Evolutionary conservation across 305 asterid genomes (phyloP).

Genomic region (Rubia tinctorum): DNA sequence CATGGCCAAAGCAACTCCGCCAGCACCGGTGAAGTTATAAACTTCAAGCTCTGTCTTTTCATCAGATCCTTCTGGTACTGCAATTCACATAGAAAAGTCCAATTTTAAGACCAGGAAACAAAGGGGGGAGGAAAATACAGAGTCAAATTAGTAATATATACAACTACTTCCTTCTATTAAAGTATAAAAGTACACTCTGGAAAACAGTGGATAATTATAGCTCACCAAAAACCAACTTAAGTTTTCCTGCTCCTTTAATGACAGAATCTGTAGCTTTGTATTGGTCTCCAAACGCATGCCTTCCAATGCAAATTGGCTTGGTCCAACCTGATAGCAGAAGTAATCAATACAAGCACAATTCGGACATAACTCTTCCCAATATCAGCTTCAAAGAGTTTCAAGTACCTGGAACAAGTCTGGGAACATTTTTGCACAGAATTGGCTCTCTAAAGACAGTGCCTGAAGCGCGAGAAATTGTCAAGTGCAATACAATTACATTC

Average conservation of each 20-base stretch:
- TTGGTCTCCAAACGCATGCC: conserved; percentile 98
- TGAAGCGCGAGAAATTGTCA: conserved; percentile 25
- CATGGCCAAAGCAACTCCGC: conserved; percentile 95
- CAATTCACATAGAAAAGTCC: conserved; percentile 5
- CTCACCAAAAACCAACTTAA: conserved; percentile 83
- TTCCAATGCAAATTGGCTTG: conserved; percentile 94
- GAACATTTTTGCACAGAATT: conserved; percentile 84
- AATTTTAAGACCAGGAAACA: not conserved
- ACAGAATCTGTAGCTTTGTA: conserved; percentile 90
- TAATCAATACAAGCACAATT: conserved; percentile 18
- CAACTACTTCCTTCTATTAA: not conserved
- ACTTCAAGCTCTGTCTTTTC: conserved; percentile 72
- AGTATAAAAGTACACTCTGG: not conserved
- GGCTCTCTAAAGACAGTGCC: conserved; percentile 98
- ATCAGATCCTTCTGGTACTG: conserved; percentile 79
- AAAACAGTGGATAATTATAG: conserved; percentile 13
- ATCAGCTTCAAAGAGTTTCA: conserved; percentile 6
- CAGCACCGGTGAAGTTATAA: conserved; percentile 81
- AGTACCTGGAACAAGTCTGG: conserved; percentile 87
- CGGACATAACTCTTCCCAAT: not conserved
- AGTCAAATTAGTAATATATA: not conserved
- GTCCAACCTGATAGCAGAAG: conserved; percentile 69
- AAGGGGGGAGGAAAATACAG: not conserved
- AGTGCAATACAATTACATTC: conserved; percentile 13
- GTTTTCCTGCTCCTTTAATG: conserved; percentile 87